A percentile compares a stretch with the other conserved stretches of the same genome.
Conservation (phyloP, 805 yeast genomes). For the Cyberlindnera saturnus region DNA sequence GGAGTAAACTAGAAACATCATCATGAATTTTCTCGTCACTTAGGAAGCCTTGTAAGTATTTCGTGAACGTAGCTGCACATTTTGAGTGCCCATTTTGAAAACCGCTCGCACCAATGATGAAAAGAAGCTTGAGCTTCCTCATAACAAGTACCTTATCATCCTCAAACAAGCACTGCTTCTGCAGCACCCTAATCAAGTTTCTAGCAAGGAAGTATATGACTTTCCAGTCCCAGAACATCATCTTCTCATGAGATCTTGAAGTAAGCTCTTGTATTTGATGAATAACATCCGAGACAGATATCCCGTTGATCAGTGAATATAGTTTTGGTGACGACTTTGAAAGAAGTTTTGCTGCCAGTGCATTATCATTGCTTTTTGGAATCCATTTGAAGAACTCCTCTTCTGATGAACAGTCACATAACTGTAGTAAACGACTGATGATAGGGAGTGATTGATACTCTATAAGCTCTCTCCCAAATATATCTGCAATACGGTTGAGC, state of each 20-base stretch:
- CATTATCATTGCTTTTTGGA: constrained; percentile 6
- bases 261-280: constrained; percentile 7
- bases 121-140: constrained; percentile 33
- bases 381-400: constrained; percentile 9
- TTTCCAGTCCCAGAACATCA: constrained; percentile 30
- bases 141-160: constrained; percentile 24
- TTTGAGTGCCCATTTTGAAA: constrained; percentile 6
- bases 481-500: constrained; percentile 14
- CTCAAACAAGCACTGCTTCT: constrained; percentile 13
- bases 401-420: constrained; percentile 35
- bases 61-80: not conserved
- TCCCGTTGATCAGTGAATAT: constrained; percentile 2
- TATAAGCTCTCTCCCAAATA: constrained; percentile 15
- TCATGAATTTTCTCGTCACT: constrained; percentile 9
- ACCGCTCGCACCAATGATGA: constrained; percentile 21
- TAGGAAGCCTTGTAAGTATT: constrained; percentile 13
- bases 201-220: constrained; percentile 33
- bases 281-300: constrained; percentile 12
- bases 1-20: constrained; percentile 26
- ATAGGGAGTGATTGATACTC: constrained; percentile 26
- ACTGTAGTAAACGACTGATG: constrained; percentile 30
- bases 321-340: constrained; percentile 3
- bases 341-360: constrained; percentile 2
- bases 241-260: constrained; percentile 1
- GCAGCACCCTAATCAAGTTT: constrained; percentile 25